Base-by-base conservation (phyloP, 352 stramenopile species). In the Pythium diclinum region DNA sequence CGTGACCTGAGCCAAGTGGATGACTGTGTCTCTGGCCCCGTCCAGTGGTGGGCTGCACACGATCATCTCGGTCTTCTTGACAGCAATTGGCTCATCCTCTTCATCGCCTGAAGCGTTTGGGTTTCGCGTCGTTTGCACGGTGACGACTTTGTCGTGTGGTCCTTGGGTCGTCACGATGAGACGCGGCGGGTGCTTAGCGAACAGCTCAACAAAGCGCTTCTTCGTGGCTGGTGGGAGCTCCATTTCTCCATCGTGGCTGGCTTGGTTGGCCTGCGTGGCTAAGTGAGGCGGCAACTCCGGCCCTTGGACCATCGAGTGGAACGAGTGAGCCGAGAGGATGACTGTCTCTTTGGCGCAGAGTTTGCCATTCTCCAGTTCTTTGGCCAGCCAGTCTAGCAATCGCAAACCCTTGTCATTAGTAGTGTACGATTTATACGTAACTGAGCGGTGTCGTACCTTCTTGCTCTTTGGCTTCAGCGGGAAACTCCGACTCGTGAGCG, bases 301-400 rank as follows among this genome's bases (percentile, higher is more conserved):
- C 16, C 67, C 67, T 49, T 69, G 67, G 0, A 67, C 21, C 14
- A 61, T 46, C n/a, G 61, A 64, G 48, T 73, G 61, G 51, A 73
- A 73, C 4, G 61, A 56, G 36, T 73, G 67, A 14, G 67, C 67
- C 0, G 67, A 75, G 33, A 93, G 66, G 19, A 95, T 72, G 6
- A 84, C 74, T 0, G 82, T 91, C 19, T 85, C 81, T 46, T 79
- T 77, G 48, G 83, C 82, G 58, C 84, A 92, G 6, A 95, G 52
- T 59, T 91, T 88, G n/a, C 83, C 87, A 40, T 95, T 87, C 16
- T 92, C 84, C 13, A 95, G 54, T 54, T 93, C 87, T 54, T 86
- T 88, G 42, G 65, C 69, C 19, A 93, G 69, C 87, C 87, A 95
- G 8, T 79, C 86, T 95, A 49, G 10, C 17, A 47, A 9, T 1